Conservation (phyloP, 768 basidiomycete genomes). For the Mycena olivaceomarginata region DNA sequence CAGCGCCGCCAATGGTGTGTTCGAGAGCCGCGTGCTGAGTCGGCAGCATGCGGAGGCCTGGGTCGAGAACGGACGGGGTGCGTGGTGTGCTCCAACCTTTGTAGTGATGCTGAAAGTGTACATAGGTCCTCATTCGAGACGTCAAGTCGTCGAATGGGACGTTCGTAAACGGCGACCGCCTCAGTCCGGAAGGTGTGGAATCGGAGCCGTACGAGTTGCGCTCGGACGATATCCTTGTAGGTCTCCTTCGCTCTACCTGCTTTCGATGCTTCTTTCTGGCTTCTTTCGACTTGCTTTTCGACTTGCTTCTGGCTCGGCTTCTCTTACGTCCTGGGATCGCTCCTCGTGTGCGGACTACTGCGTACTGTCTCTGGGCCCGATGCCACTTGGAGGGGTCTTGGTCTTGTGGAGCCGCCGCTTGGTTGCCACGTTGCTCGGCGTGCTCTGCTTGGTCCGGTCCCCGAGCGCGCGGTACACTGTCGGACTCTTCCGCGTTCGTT, state of each 20-base stretch:
- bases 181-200: conserved; percentile 77
- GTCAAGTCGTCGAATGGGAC: conserved; percentile 85
- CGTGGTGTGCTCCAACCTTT: no score
- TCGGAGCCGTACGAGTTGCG: conserved; percentile 79
- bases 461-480: no score
- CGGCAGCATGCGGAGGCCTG: conserved; percentile 82
- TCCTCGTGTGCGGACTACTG: no score
- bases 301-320: neutral
- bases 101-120: no score
- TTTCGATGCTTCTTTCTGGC: neutral
- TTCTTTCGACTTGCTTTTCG: neutral
- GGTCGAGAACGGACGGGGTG: conserved; percentile 62
- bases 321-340: no score
- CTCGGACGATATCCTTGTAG: conserved; percentile 68
- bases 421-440: no score
- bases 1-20: conserved; percentile 42
- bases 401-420: no score
- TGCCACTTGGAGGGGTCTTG: no score
- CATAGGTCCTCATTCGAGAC: conserved; percentile 79
- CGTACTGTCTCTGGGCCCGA: no score
- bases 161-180: conserved; percentile 79
- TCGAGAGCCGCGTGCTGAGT: conserved; percentile 65
- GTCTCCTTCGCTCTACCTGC: conserved; percentile 42
- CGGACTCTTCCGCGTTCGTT: neutral
- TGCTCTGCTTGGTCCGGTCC: no score